Evolutionary conservation across 1,284 basidiomycete genomes (phyloP), one percentile per base, ranked within the genome.

Genomic region (Agroathelia rolfsii): DNA sequence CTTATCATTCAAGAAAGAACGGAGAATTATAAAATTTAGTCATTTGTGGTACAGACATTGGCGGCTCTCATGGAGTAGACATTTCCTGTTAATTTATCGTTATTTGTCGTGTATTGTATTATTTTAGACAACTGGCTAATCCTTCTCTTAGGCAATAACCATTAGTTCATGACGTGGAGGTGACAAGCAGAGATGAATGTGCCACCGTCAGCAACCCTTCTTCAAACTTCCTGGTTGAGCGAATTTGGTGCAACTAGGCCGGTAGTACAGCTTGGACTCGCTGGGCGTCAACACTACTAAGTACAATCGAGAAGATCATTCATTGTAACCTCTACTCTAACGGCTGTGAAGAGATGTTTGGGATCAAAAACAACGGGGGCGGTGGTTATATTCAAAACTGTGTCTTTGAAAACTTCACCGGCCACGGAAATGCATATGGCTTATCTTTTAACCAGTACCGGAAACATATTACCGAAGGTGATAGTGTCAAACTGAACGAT

Each of bases 141-240:
- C 22, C 22, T 8, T 8, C 22, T n/a, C 9, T 9, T 9, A 24
- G 25, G 56, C 11, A 38, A 41, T 6, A 58, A 58, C 41, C 39
- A 54, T 36, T 55, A 53, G 51, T 58, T 11, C 58, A 58, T 30
- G 55, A 58, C 33, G 48, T 58, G 15, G 55, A 56, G 35, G 55
- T 58, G 5, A 58, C 56, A 8, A 58, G 58, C 44, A 51, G 55
- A 19, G 56, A 58, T 36, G 56, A 59, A 33, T 59, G 57, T 28
- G 55, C 58, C 5, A 57, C 55, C 6, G 49, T 58, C 39, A 59
- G 58, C 44, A 48, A 44, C 1, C 56, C 56, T 12, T 46, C 58
- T 6, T 46, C 40, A 16, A 51, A 58, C 35, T 49, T 57, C 20
- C 48, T 53, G 4, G 44, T 59, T 29, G 56, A 59, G 39, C 52